Percentiles rank a stretch among this genome's conserved stretches.
phyloP scores from a whole-genome alignment of 1,284 basidiomycete species.

The Ceratobasidium sp. region DNA sequence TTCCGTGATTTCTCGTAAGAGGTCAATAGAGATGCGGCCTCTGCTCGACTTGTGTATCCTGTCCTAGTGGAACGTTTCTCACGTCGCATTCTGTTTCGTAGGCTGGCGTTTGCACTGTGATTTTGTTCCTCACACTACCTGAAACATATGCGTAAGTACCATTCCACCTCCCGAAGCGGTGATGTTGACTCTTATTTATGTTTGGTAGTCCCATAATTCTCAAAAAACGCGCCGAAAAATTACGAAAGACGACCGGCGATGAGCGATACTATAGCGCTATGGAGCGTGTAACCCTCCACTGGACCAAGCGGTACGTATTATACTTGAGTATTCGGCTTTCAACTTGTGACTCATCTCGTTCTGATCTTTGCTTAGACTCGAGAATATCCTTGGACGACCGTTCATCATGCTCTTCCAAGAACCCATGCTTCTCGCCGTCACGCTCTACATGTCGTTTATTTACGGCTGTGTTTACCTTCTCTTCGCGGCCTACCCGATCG shows the following conservation, averaged over 20 bases:
- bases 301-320: conserved; percentile 53
- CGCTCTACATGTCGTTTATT: conserved; percentile 66
- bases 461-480: conserved; percentile 55
- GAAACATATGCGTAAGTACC: conserved; percentile 72
- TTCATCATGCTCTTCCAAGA: conserved; percentile 80
- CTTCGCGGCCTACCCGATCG: conserved; percentile 65
- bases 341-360: conserved; percentile 3
- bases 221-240: conserved; percentile 61
- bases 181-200: not conserved
- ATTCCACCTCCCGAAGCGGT: not conserved
- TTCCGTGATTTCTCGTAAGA: not conserved
- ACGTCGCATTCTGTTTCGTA: conserved; percentile 74
- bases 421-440: conserved; percentile 81
- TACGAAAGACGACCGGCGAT: conserved; percentile 75
- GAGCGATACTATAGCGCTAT: conserved; percentile 67
- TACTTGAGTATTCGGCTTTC: not conserved
- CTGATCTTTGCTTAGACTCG: conserved; percentile 53
- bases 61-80: conserved; percentile 34
- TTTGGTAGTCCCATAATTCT: conserved; percentile 67
- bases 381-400: conserved; percentile 67
- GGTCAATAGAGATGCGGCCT: no score
- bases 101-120: conserved; percentile 63
- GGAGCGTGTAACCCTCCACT: conserved; percentile 52
- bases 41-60: conserved; percentile 50
- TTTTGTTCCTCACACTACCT: conserved; percentile 77